A percentile compares a stretch with the other conserved stretches of the same genome.
Conservation (phyloP, 2,329 filamentous ascomycete genomes). For the Teratosphaeria nubilosa region DNA sequence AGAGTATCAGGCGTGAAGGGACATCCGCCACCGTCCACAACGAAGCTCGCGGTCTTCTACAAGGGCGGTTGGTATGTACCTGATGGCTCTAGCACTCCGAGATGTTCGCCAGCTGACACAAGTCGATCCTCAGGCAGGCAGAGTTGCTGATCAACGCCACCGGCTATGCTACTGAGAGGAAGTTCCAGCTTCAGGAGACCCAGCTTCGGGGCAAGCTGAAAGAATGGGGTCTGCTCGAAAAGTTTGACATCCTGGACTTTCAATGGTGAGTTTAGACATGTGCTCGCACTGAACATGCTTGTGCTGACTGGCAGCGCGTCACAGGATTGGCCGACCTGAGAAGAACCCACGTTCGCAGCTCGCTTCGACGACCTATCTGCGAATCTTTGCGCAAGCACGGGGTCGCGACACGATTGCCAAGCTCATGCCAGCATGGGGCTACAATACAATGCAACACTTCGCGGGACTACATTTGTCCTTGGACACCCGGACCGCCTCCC, state of each 20-base stretch:
- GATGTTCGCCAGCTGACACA: constrained; percentile 26
- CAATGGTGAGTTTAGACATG: constrained; percentile 7
- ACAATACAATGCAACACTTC: constrained; percentile 18
- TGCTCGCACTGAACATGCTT: not conserved
- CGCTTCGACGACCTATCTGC: constrained; percentile 32
- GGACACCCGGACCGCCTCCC: constrained; percentile 15
- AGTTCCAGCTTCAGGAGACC: constrained; percentile 33
- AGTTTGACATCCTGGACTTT: constrained; percentile 17
- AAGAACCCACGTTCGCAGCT: constrained; percentile 31
- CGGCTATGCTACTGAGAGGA: constrained; percentile 35
- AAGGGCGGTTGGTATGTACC: not conserved
- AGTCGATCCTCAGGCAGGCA: constrained; percentile 27
- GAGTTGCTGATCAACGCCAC: constrained; percentile 34
- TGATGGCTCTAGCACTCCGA: not conserved
- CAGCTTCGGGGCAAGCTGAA: constrained; percentile 31
- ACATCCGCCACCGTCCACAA: constrained; percentile 38
- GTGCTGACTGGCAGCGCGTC: not conserved
- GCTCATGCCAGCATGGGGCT: constrained; percentile 12
- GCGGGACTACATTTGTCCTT: constrained; percentile 17
- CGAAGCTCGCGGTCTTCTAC: constrained; percentile 34
- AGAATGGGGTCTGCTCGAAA: constrained; percentile 14
- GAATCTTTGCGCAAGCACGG: constrained; percentile 28
- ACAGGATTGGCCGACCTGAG: constrained; percentile 16
- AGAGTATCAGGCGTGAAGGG: constrained; percentile 36
- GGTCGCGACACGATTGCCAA: constrained; percentile 12